Base-by-base conservation (phyloP, 1,284 basidiomycete genomes). In the Pyrrhoderma noxium region DNA sequence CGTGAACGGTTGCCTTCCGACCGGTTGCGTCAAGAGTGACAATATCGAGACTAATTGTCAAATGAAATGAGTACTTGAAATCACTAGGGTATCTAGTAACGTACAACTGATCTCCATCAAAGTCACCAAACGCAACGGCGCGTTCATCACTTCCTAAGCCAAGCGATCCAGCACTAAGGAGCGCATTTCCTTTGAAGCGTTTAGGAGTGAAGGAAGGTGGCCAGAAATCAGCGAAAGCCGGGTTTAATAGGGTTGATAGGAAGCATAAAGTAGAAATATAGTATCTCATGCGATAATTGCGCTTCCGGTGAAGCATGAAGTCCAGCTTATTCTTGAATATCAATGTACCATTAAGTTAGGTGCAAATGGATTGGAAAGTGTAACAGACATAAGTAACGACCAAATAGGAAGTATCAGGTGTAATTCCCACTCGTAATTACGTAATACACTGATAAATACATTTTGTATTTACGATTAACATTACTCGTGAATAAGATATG, bases 21-120 rank as follows among this genome's bases (percentile, higher is more conserved):
- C 86, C 84, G 67, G 89, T 85, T 8, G 76, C 65, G 43, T 74
- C 82, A 22, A 98, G 70, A 8, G 82, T 74, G 51, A 98, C 74
- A 2, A 93, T 70, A 66, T 99, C 95, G 55, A 92, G 66, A 62
- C 91, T 93, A 60, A 8, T 23, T 25, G 52, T 44, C 18, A 53
- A 51, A 54, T 36, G 43, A 47, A 45, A 34, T 49, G 44, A 46
- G 41, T 50, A 55, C 39, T 23, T 31, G 40, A 31, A 38, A 50
- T 37, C 2, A n/a, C 18, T 19, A n/a, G n/a, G n/a, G n/a, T n/a
- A n/a, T n/a, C n/a, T n/a, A 21, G 42, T 41, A 22, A 71, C 88
- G 65, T 64, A 95, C 91, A 89, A 89, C 64, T 96, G 93, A 66
- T 98, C 93, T 3, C 89, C 93, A 64, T 97, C 85, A 66, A 92